Base-by-base conservation (phyloP, 306 rosid species). In the Vigna hirtella region DNA sequence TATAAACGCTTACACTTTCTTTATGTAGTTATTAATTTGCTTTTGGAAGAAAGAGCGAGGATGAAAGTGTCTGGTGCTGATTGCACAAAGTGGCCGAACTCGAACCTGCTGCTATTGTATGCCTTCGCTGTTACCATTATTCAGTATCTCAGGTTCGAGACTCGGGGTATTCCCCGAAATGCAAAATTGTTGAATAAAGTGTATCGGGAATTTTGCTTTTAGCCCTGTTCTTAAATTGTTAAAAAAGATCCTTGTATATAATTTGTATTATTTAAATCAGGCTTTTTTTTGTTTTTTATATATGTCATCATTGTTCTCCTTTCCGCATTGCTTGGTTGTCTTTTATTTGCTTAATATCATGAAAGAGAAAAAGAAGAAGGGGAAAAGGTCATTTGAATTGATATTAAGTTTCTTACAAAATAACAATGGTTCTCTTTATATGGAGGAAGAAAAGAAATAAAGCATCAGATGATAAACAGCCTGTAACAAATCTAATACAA, bases 241-340 rank as follows among this genome's bases (percentile, higher is more conserved):
- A 34, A 32, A 59, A 71, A 1, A 63, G 5, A 42, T 42, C 47
- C 30, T 15, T 79, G 79, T 72, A 51, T 49, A 76, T 85, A 81
- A 13, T 74, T 1, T 67, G 48, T 45, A 8, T 52, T 34, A 24
- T 62, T 53, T 14, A 14, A 71, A 58, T 34, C 17, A 65, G 36
- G 5, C 11, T 66, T 11, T 38, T 15, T 17, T 40, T n/a, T n/a
- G n/a, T n/a, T n/a, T 34, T 30, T 30, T 30, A 34, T 34, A 34
- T 4, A 36, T 12, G 7, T 43, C n/a, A 40, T 11, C 5, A 22
- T 45, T 30, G 7, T 18, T 9, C 15, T 3, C 28, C 7, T 38
- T 20, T 20, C 52, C 30, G 9, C 51, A 10, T 2, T 17, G 72
- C 72, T 18, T 42, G 14, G 9, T 18, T 20, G 24, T 11, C 72